phyloP scores from a whole-genome alignment of 352 stramenopile species.

The Hyaloperonospora brassicae region DNA sequence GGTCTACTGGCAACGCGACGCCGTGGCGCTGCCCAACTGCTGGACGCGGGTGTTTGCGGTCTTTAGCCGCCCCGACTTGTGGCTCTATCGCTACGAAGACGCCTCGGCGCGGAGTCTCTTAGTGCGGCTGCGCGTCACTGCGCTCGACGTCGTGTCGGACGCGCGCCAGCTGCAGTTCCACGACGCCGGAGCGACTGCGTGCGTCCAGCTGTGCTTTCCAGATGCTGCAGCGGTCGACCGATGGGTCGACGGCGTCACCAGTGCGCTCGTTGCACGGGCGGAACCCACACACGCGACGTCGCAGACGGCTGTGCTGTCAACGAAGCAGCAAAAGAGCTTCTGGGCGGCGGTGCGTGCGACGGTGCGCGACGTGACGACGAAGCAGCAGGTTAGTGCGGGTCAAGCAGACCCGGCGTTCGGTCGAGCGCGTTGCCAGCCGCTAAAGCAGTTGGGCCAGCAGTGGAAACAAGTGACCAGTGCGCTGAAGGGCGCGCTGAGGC shows the following conservation, averaged over 20 bases:
- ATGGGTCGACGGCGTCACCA: slow-evolving; percentile 22
- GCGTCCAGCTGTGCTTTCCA: slow-evolving; percentile 25
- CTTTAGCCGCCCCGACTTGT: slow-evolving; percentile 26
- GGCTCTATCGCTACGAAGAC: slow-evolving; percentile 40
- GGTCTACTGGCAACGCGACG: slow-evolving; percentile 42
- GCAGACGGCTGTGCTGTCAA: slow-evolving; percentile 2
- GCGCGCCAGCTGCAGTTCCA: slow-evolving; percentile 20
- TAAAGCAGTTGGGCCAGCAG: slow-evolving; percentile 15
- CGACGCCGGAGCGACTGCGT: slow-evolving; percentile 2
- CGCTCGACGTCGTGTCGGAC: slow-evolving; percentile 11
- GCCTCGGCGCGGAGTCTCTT: slow-evolving; percentile 29
- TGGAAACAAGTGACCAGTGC: slow-evolving; percentile 17
- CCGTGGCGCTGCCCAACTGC: slow-evolving; percentile 26
- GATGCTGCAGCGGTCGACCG: slow-evolving; percentile 15
- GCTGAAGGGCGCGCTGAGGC: slow-evolving; percentile 12
- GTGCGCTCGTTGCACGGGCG: slow-evolving; percentile 12
- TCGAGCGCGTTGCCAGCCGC: slow-evolving; percentile 1
- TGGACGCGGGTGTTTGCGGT: slow-evolving; percentile 46
- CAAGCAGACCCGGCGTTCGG: slow-evolving; percentile 6
- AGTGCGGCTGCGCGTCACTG: slow-evolving; percentile 20
- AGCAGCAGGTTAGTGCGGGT: neutral
- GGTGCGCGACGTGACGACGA: neutral
- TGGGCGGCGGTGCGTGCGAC: slow-evolving; percentile 16
- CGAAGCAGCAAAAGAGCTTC: slow-evolving; percentile 16
- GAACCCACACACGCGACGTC: slow-evolving; percentile 5